Evolutionary conservation across 352 stramenopile genomes (phyloP).

Genomic region (Salisapilia sapeloensis): DNA sequence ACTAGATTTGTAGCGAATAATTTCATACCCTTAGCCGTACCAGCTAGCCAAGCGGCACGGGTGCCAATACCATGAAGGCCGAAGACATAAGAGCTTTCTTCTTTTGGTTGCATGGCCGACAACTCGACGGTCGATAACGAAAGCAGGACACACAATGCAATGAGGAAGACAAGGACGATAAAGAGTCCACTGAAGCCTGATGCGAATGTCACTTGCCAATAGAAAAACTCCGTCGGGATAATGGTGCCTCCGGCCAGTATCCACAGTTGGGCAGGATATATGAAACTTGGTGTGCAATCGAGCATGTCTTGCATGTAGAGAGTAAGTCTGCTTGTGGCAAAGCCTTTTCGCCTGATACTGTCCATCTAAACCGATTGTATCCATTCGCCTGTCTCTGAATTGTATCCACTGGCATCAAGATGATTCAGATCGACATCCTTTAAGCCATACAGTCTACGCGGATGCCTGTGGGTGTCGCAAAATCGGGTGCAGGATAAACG

Average conservation of each 20-base stretch:
- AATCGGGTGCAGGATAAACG: too few species aligned
- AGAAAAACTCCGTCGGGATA: conserved; percentile 41
- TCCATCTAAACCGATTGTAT: too few species aligned
- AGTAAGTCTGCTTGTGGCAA: too few species aligned
- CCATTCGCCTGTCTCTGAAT: too few species aligned
- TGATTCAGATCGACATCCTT: too few species aligned
- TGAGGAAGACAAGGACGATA: conserved; percentile 33
- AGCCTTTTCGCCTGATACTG: too few species aligned
- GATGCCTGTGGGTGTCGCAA: too few species aligned
- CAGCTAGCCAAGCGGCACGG: conserved; percentile 35
- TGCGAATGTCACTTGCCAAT: conserved; percentile 31
- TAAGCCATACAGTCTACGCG: too few species aligned
- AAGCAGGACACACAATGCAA: conserved; percentile 38
- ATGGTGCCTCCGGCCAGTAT: conserved; percentile 31
- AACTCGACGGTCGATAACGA: conserved; percentile 57
- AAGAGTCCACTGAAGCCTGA: conserved; percentile 37
- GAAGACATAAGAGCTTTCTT: conserved; percentile 40
- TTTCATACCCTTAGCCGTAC: conserved; percentile 45
- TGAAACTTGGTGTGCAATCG: conserved; percentile 15
- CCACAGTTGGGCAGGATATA: conserved; percentile 35
- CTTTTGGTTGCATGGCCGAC: conserved; percentile 27
- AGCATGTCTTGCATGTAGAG: too few species aligned
- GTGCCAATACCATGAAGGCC: conserved; percentile 34
- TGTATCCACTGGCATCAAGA: too few species aligned
- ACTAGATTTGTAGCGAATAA: conserved; percentile 44